phyloP scores from a whole-genome alignment of 257 asterid genomes.

The Fraxinus americana region DNA sequence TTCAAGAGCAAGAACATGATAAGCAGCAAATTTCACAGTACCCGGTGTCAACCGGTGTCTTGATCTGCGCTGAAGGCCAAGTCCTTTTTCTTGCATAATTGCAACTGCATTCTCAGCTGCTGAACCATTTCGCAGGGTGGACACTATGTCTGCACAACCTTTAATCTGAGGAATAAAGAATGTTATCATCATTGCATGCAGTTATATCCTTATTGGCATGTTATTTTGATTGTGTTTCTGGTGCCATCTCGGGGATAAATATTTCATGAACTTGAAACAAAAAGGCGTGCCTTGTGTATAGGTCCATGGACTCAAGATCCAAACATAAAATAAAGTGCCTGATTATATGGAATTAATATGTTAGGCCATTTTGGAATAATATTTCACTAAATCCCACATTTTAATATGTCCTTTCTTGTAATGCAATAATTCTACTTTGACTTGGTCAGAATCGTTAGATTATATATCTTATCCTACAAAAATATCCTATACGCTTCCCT shows the following conservation, averaged over 20 bases:
- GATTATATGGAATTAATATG: background rate
- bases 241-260: background rate
- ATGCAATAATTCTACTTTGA: background rate
- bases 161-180: slow-evolving; percentile 56
- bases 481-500: background rate
- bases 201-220: slow-evolving; percentile 16
- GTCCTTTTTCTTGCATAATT: slow-evolving; percentile 91
- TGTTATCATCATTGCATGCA: slow-evolving; percentile 18
- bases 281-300: background rate
- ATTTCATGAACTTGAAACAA: background rate
- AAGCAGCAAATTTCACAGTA: slow-evolving; percentile 98
- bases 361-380: background rate
- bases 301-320: background rate
- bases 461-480: background rate
- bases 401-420: background rate
- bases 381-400: background rate
- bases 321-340: background rate
- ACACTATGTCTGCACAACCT: slow-evolving; percentile 88
- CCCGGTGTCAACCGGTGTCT: slow-evolving; percentile 98
- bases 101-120: slow-evolving; percentile 96
- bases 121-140: slow-evolving; percentile 84
- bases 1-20: slow-evolving; percentile 98
- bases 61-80: slow-evolving; percentile 73
- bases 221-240: background rate
- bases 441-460: background rate